These are phyloP conservation scores for Suillus americanus DNA, from an alignment of 768 basidiomycete genomes.

Conservation along the genomic window DNA sequence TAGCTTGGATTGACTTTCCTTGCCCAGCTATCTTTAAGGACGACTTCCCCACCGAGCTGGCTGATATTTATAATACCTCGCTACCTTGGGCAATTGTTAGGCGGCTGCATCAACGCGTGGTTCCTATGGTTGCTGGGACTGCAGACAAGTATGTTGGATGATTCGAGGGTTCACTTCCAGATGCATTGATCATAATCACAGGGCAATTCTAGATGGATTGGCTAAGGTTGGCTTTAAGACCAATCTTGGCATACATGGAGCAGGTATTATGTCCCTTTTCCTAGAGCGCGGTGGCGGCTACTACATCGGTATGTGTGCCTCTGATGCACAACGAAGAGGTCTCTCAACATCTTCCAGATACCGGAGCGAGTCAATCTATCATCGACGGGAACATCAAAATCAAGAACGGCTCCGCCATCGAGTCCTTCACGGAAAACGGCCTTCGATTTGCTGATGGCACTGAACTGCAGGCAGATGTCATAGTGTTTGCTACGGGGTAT, in stretches of 20 bases:
- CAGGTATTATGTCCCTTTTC: constrained; percentile 32
- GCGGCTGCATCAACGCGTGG: constrained; percentile 20
- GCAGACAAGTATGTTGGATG: constrained; percentile 24
- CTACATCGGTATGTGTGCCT: constrained; percentile 34
- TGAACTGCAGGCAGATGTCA: constrained; percentile 31
- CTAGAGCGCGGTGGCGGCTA: constrained; percentile 36
- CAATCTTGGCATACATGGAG: constrained; percentile 32
- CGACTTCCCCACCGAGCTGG: constrained; percentile 20
- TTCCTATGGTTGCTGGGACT: constrained; percentile 20
- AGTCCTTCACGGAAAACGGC: constrained; percentile 31
- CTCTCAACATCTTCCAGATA: constrained; percentile 20
- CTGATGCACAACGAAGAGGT: background rate
- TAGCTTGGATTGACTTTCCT: background rate
- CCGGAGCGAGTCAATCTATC: constrained; percentile 44
- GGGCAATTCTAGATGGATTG: constrained; percentile 38
- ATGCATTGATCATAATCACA: constrained; percentile 11
- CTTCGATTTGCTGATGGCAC: constrained; percentile 31
- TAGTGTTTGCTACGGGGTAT: constrained; percentile 34
- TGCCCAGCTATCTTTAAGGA: constrained; percentile 21
- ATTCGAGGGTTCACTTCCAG: background rate
- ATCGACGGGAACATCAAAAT: constrained; percentile 50
- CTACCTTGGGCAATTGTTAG: constrained; percentile 18
- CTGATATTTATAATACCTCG: constrained; percentile 16
- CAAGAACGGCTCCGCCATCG: constrained; percentile 41
- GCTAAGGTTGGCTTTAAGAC: constrained; percentile 38